Conservation (phyloP, 2,329 filamentous ascomycete species). For the Mollisia scopiformis region DNA sequence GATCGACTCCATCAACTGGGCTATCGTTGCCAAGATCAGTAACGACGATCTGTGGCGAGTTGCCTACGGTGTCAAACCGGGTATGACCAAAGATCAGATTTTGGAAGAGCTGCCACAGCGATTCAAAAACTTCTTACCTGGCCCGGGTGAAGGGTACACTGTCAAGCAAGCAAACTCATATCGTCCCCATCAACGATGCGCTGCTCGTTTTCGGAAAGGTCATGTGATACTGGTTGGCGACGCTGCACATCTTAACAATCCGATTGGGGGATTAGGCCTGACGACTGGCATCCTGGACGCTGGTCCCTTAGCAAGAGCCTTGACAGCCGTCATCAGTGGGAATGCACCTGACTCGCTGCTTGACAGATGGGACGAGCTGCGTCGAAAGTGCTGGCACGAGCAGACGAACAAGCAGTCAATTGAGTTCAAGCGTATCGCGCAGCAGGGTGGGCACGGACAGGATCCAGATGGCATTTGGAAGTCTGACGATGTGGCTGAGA, state of each 20-base stretch:
- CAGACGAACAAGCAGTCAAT: too few species aligned
- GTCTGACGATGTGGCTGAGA: too few species aligned
- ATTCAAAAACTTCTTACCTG: background rate
- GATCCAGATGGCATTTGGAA: too few species aligned
- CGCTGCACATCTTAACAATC: conserved; percentile 52
- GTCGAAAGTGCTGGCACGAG: too few species aligned
- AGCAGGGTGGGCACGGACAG: too few species aligned
- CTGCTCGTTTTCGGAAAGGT: conserved; percentile 58
- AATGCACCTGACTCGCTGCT: background rate
- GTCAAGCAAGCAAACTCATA: conserved; percentile 53
- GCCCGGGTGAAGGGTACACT: background rate
- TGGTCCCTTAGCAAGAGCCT: background rate
- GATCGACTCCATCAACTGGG: conserved; percentile 5
- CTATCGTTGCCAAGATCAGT: conserved; percentile 1
- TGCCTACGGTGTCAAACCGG: too few species aligned
- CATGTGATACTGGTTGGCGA: conserved; percentile 61
- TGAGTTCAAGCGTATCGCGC: too few species aligned
- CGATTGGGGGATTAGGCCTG: conserved; percentile 47
- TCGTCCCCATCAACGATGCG: conserved; percentile 63
- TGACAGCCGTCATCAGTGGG: conserved; percentile 3
- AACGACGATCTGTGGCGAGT: too few species aligned
- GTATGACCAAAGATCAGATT: background rate
- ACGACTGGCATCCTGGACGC: conserved; percentile 51
- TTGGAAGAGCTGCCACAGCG: background rate
- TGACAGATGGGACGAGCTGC: conserved; percentile 28